Conservation (phyloP, 2,329 filamentous ascomycete species). For the Graphilbum sp. region DNA sequence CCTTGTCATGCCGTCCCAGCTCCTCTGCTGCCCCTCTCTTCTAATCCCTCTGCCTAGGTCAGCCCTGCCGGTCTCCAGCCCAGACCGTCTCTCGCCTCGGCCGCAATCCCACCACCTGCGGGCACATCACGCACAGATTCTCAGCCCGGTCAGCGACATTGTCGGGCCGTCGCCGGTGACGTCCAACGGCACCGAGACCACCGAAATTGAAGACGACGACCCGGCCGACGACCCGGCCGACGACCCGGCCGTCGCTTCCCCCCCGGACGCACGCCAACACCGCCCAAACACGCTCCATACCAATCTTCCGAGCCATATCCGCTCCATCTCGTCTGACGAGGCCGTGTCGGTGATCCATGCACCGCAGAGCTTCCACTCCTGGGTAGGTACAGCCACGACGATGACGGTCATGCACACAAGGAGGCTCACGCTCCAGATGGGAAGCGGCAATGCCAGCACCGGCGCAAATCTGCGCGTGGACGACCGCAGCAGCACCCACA, state of each 20-base stretch:
- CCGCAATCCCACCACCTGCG: conserved; percentile 20
- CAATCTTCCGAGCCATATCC: conserved; percentile 37
- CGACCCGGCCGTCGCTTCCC: conserved; percentile 8
- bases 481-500: too few species aligned
- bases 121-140: conserved; percentile 33
- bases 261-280: too few species aligned
- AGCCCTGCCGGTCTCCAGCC: too few species aligned
- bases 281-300: conserved; percentile 41
- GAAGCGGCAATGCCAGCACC: too few species aligned
- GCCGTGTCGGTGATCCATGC: conserved; percentile 85
- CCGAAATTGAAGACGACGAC: conserved; percentile 70
- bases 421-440: too few species aligned
- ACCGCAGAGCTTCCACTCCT: conserved; percentile 64
- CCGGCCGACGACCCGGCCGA: background rate
- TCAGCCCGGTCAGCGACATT: conserved; percentile 49
- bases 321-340: conserved; percentile 52
- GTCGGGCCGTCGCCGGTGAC: conserved; percentile 74
- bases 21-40: too few species aligned
- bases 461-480: too few species aligned
- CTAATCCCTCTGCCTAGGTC: too few species aligned
- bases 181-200: conserved; percentile 67
- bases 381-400: conserved; percentile 36
- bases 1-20: too few species aligned
- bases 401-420: too few species aligned
- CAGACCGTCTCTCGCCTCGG: background rate